A percentile compares a stretch with the other conserved stretches of the same genome.
phyloP scores from a whole-genome alignment of 257 asterid genomes.

The Galeopsis tetrahit region DNA sequence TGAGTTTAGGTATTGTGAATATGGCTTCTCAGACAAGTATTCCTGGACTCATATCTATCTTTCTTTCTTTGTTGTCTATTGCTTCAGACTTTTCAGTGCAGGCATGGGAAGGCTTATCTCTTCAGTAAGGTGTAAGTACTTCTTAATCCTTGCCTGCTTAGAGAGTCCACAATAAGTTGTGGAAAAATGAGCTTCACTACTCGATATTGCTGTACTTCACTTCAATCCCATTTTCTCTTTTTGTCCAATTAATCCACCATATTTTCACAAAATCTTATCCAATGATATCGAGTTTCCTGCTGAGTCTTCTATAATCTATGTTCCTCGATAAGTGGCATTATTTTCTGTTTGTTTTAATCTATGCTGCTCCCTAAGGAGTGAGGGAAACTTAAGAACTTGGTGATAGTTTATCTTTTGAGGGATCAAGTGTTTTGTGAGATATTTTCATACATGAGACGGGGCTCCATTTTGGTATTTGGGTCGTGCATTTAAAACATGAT shows the following conservation, averaged over 20 bases:
- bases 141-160: constrained; percentile 26
- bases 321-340: constrained; percentile 8
- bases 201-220: not conserved
- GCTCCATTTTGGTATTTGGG: not conserved
- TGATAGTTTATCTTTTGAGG: not conserved
- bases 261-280: not conserved
- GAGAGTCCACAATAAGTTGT: too few species aligned
- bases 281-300: not conserved
- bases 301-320: constrained; percentile 2
- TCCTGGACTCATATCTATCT: constrained; percentile 14
- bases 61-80: constrained; percentile 17
- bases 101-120: constrained; percentile 47
- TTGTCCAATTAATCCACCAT: not conserved
- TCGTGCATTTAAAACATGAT: not conserved
- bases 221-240: constrained; percentile 1
- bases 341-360: not conserved
- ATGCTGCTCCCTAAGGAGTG: not conserved
- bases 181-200: not conserved
- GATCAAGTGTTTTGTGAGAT: too few species aligned
- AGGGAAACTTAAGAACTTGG: not conserved
- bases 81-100: constrained; percentile 40
- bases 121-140: constrained; percentile 43
- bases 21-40: not conserved
- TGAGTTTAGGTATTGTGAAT: not conserved
- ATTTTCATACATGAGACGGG: not conserved